Evolutionary conservation across 1,284 basidiomycete genomes (phyloP).

Genomic region (Paramarasmius palmivorus): DNA sequence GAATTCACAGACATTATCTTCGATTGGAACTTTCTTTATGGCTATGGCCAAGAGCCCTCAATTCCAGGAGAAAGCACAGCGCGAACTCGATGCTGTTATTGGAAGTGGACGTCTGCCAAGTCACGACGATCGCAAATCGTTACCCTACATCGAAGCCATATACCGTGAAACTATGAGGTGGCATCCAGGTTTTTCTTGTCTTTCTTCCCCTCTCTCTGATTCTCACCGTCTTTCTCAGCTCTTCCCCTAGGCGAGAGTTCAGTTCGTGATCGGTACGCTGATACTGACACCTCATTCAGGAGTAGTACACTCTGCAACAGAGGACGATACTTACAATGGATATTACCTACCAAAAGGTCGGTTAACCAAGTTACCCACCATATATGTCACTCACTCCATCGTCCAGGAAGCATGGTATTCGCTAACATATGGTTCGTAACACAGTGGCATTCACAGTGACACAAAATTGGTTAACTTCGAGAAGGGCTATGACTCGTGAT

Average conservation of each 20-base stretch:
- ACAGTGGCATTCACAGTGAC: background rate
- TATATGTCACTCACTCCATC: background rate
- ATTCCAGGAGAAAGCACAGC: slow-evolving; percentile 40
- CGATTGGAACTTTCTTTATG: slow-evolving; percentile 39
- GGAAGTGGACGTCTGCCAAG: slow-evolving; percentile 41
- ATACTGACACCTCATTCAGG: background rate
- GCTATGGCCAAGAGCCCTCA: slow-evolving; percentile 45
- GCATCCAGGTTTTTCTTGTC: no score
- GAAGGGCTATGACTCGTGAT: slow-evolving; percentile 37
- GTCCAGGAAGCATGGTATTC: slow-evolving; percentile 22
- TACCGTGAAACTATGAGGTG: slow-evolving; percentile 41
- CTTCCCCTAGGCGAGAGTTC: slow-evolving; percentile 27
- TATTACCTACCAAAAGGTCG: slow-evolving; percentile 31
- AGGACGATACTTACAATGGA: slow-evolving; percentile 35
- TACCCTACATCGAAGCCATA: slow-evolving; percentile 48
- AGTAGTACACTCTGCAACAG: slow-evolving; percentile 23
- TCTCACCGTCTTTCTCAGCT: no score
- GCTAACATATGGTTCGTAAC: slow-evolving; percentile 32
- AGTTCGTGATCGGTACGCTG: background rate
- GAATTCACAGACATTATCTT: slow-evolving; percentile 41
- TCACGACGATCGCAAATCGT: slow-evolving; percentile 37
- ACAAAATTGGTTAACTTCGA: background rate
- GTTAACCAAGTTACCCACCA: background rate
- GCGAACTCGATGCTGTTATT: slow-evolving; percentile 44
- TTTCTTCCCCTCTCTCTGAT: no score